Evolutionary conservation across 371 early-diverging fungal genomes (phyloP), one percentile per base, ranked within the genome.

Genomic region (Vairimorpha ceranae): DNA sequence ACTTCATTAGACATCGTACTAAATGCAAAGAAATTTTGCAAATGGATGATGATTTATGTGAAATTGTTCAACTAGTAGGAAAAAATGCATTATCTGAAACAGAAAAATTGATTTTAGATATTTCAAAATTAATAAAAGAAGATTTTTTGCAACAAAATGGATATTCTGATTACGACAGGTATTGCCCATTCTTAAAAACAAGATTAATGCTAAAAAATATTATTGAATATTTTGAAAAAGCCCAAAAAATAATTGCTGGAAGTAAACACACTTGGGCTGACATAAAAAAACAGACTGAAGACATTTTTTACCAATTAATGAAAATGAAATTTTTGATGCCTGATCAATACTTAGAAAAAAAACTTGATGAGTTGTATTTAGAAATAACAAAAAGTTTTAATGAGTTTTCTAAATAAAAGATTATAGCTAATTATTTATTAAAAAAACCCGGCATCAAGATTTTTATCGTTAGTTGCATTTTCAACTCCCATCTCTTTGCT

Each of bases 71-170:
- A 86, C 87, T 99, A 63, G 98, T 99, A 63, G 99, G 99, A 77
- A 97, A 94, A 86, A 89, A 90, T 88, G 92, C 94, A 54, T 87
- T 98, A 75, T 94, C 93, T 21, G 98, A 99, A 82, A 86, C 90
- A 19, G 99, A 99, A 85, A 96, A 97, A 88, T 92, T 99, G 81
- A 93, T 94, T 17, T 87, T 98, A 66, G 97, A 97, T 77, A 87
- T 96, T 54, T 93, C 98, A 65, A 92, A 91, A 81, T 85, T 99
- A 75, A 92, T 99, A 82, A 97, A 97, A 88, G 99, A 98, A 82
- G 99, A 99, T 85, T 98, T 96, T 86, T 87, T 98, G 85, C 98
- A 99, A 86, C 99, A 99, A 84, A 98, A 99, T 85, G 98, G 99
- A 45, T 97, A 95, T 87, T 96, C 97, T 65, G 86, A 86, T 76